These are phyloP conservation scores for Byssothecium circinans DNA, from an alignment of 2,329 filamentous ascomycete genomes.

Conservation along the genomic window DNA sequence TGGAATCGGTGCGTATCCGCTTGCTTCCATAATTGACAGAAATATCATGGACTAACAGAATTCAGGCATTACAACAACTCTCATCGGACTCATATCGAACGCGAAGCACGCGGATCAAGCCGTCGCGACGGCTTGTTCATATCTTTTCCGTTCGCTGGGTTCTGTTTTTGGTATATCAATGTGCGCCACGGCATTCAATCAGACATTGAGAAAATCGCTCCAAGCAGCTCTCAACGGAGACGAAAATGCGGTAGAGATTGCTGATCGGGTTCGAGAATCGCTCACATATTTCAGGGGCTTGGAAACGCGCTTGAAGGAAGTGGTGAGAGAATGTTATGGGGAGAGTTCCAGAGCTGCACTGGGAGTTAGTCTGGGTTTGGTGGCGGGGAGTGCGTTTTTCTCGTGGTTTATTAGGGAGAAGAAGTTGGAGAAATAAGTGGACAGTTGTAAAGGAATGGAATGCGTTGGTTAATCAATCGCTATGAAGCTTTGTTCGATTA, in stretches of 20 bases:
- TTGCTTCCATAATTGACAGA: too few species aligned
- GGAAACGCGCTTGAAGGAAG: conserved; percentile 58
- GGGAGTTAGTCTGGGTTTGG: conserved; percentile 53
- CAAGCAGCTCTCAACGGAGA: conserved; percentile 57
- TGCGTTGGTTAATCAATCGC: too few species aligned
- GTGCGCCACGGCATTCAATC: conserved; percentile 71
- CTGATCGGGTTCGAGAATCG: conserved; percentile 68
- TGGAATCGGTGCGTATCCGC: conserved; percentile 47
- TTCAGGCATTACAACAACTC: conserved; percentile 64
- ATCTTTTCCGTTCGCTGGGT: conserved; percentile 76
- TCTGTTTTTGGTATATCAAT: conserved; percentile 68
- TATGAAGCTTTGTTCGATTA: too few species aligned
- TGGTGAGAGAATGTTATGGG: conserved; percentile 70
- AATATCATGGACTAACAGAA: too few species aligned
- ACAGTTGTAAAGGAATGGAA: too few species aligned
- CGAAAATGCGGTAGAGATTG: conserved; percentile 65
- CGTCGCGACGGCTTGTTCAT: conserved; percentile 75
- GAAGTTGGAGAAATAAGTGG: conserved; percentile 21
- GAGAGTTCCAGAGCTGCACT: conserved; percentile 57
- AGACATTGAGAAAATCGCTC: conserved; percentile 63
- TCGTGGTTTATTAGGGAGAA: conserved; percentile 52
- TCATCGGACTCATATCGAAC: conserved; percentile 73
- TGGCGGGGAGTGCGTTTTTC: conserved; percentile 51
- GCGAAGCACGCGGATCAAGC: conserved; percentile 68
- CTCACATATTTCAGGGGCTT: conserved; percentile 69